Conservation (phyloP, 306 rosid genomes). For the Luffa aegyptiaca region DNA sequence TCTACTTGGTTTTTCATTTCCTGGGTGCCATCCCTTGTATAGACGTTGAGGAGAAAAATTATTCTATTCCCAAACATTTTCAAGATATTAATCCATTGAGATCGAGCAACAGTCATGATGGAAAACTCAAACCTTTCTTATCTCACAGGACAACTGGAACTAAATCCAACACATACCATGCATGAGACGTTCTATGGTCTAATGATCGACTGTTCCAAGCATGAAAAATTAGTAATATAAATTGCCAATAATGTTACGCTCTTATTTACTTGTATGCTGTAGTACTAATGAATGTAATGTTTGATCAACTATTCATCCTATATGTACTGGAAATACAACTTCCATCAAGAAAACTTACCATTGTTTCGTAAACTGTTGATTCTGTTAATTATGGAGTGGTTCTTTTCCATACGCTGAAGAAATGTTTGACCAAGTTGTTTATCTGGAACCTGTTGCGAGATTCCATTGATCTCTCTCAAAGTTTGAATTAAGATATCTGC, state of each 20-base stretch:
- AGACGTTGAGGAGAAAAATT: background rate
- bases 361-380: slow-evolving; percentile 40
- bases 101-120: background rate
- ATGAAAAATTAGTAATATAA: background rate
- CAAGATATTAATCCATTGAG: background rate
- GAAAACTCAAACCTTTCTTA: background rate
- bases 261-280: background rate
- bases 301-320: background rate
- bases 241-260: background rate
- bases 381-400: slow-evolving; percentile 39
- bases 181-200: background rate
- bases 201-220: background rate
- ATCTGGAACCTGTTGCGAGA: slow-evolving; percentile 38
- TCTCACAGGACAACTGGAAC: background rate
- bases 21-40: background rate
- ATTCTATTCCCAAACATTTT: background rate
- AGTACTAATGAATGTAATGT: background rate
- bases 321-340: background rate
- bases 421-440: slow-evolving; percentile 51
- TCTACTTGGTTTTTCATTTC: background rate
- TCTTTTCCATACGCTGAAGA: slow-evolving; percentile 68
- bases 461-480: slow-evolving; percentile 70
- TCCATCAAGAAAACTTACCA: slow-evolving; percentile 33
- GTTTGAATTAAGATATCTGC: slow-evolving; percentile 83
- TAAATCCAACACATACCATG: background rate